A percentile compares a stretch with the other conserved stretches of the same genome.
These are phyloP conservation scores for Laguncularia racemosa DNA, from an alignment of 345 rosid genomes.

Conservation along the genomic window DNA sequence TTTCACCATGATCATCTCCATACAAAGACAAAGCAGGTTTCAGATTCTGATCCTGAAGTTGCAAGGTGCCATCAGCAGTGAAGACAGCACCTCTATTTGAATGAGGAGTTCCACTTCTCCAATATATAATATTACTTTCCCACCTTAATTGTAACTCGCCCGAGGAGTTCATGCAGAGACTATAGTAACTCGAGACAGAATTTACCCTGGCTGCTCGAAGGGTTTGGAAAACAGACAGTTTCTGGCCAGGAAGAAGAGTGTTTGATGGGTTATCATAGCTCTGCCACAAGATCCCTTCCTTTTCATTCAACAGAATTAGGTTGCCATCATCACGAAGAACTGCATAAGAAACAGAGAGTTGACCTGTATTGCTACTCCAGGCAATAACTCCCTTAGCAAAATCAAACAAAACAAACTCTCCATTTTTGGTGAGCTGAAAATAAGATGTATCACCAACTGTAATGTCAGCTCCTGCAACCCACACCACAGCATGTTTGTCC, in stretches of 20 bases:
- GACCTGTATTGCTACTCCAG: slow-evolving; percentile 58
- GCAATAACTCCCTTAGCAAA: slow-evolving; percentile 23
- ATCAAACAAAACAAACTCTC: slow-evolving; percentile 66
- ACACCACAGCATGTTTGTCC: slow-evolving; percentile 40
- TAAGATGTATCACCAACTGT: slow-evolving; percentile 47
- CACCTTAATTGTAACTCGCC: slow-evolving; percentile 58
- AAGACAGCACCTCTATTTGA: slow-evolving; percentile 49
- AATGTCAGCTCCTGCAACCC: slow-evolving; percentile 71
- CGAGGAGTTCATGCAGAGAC: slow-evolving; percentile 43
- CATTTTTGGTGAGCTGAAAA: slow-evolving; percentile 51
- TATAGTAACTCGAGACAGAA: slow-evolving; percentile 63
- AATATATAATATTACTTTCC: slow-evolving; percentile 55
- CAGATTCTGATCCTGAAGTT: slow-evolving; percentile 29
- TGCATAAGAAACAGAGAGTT: slow-evolving; percentile 47
- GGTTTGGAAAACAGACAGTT: slow-evolving; percentile 22
- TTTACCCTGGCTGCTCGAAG: slow-evolving; percentile 60
- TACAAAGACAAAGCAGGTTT: slow-evolving; percentile 48
- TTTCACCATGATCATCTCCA: slow-evolving; percentile 68
- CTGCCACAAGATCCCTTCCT: slow-evolving; percentile 51
- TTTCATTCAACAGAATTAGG: slow-evolving; percentile 40
- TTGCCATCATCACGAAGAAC: slow-evolving; percentile 64
- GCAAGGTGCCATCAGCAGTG: slow-evolving; percentile 50
- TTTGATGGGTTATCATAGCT: slow-evolving; percentile 67
- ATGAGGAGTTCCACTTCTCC: slow-evolving; percentile 37
- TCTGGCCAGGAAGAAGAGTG: slow-evolving; percentile 74